Base-by-base conservation (phyloP, 306 rosid species). In the Quercus berberidifolia region DNA sequence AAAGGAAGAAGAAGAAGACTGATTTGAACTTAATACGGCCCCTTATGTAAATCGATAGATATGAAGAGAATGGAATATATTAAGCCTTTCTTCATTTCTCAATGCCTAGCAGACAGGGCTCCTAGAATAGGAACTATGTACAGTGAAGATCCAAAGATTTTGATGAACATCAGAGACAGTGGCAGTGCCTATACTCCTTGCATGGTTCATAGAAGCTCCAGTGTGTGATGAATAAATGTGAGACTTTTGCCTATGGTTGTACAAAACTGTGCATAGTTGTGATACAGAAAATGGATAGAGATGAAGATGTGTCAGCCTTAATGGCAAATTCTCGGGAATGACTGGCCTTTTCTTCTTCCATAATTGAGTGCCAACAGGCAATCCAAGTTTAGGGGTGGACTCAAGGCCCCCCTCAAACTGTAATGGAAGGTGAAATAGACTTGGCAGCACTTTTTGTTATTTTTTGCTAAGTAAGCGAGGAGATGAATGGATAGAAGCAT, bases 201-300 rank as follows among this genome's bases (percentile, higher is more conserved):
- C 91, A 28, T 90, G 89, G 67, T 87, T 89, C 96, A 86, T 80
- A 9, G 87, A 86, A 58, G 90, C 93, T 76, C 86, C 86, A 21
- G 82, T 87, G 64, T 49, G 54, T 49, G 54, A 49, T 49, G 15
- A 11, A 13, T 49, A 49, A 49, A 12, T 49, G 46, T 38, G 3
- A 38, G 46, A 38, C 15, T 11, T 49, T 49, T 49, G 54, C 15
- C 54, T 49, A 11, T 0, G 54, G 4, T 3, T 49, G 54, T 13
- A 49, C 54, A 49, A 46, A 49, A 49, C 4, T 49, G 4, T 49
- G 54, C 54, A 49, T 11, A 49, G 54, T 46, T 2, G 54, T 49
- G 17, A 72, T 56, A 75, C 33, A 70, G 67, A 33, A 70, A 59
- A 25, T 17, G 65, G 59, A 73, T 38, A 2, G 46, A 38, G 46